Conservation (phyloP, 805 yeast genomes). For the Cyberlindnera euphorbiae region DNA sequence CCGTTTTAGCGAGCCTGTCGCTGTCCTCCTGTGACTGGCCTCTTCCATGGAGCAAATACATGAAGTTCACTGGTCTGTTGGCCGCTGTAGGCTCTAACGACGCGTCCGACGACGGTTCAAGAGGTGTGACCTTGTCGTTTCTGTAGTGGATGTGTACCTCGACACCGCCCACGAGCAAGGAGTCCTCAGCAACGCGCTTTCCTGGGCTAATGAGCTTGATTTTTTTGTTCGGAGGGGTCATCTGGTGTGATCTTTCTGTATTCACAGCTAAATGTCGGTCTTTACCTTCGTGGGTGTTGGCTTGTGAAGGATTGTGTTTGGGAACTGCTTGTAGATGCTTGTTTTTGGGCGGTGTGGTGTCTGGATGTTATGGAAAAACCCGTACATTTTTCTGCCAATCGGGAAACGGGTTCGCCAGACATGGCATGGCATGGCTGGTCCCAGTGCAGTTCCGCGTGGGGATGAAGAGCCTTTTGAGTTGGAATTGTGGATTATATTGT, state of each 20-base stretch:
- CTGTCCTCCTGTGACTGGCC: conserved; percentile 1
- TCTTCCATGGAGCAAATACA: conserved; percentile 12
- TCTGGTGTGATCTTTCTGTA: neutral
- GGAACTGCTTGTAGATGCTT: too few relatives aligned
- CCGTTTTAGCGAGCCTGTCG: conserved; percentile 2
- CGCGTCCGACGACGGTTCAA: neutral
- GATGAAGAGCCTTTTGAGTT: too few relatives aligned
- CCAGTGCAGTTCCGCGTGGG: too few relatives aligned
- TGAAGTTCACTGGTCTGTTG: neutral
- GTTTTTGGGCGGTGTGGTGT: too few relatives aligned
- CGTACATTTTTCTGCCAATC: conserved; percentile 1
- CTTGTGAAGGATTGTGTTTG: too few relatives aligned
- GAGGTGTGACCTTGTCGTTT: conserved; percentile 5
- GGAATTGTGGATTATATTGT: neutral
- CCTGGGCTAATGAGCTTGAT: neutral
- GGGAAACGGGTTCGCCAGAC: too few relatives aligned
- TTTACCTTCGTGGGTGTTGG: too few relatives aligned
- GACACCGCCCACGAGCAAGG: conserved; percentile 9
- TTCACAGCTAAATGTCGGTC: too few relatives aligned
- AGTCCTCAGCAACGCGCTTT: neutral
- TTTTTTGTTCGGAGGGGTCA: neutral
- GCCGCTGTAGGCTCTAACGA: too few relatives aligned
- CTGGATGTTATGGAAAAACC: too few relatives aligned
- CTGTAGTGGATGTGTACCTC: conserved; percentile 5
- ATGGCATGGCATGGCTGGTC: neutral